Base-by-base conservation (phyloP, 164 flowering plant genomes). In the Euptelea pleiosperma region DNA sequence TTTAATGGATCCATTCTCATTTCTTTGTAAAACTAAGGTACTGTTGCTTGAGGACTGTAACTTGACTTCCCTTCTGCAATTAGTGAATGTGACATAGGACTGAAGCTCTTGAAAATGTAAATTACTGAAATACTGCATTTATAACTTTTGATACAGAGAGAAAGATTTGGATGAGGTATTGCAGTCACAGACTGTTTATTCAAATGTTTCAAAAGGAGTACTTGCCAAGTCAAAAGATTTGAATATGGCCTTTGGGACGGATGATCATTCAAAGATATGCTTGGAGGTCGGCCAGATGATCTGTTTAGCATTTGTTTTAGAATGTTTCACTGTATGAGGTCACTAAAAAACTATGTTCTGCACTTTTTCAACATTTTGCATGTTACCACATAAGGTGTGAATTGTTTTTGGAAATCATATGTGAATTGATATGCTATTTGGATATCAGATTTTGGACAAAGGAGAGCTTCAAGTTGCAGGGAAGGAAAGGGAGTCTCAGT, bases 401-500 rank as follows among this genome's bases (percentile, higher is more conserved):
- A 9, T 8, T 40, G 4, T 55, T 21, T 37, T 0, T n/a, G n/a
- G n/a, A n/a, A n/a, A n/a, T n/a, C 18, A 25, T 41, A 3, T 47
- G 33, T 43, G 25, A 22, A 50, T n/a, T 36, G 18, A 55, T 54
- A 8, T 16, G n/a, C 14, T 43, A 8, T 45, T 24, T 63, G 43
- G 55, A 19, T 54, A 16, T 54, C 67, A 89, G 94, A 86, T 89
- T 65, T 73, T 89, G 81, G 86, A 87, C 6, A 85, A 89, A 78
- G 97, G 97, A 42, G 97, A 87, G 71, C 90, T 89, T 57, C 94
- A 89, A 73, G 88, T 89, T 66, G 94, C 94, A 8, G 94, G 97
- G 39, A 89, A 87, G 73, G 97, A 89, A 69, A 79, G 97, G 67
- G 97, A 89, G n/a, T 77, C 88, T n/a, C 87, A 82, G 69, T 69